Conservation (phyloP, 306 rosid genomes). For the Gynostemma pentaphyllum region DNA sequence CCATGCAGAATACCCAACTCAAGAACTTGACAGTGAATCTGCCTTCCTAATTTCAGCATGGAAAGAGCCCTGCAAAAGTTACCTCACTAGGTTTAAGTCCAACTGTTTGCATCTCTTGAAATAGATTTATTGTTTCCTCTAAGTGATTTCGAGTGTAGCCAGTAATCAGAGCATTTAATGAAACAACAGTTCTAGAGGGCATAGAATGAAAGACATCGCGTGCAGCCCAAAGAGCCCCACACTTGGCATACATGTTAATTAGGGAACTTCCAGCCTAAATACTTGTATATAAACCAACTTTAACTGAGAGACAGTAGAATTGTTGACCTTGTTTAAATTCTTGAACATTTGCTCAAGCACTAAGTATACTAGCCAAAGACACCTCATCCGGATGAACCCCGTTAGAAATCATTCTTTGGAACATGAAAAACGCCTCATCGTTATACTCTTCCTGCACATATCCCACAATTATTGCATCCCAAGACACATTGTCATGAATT, state of each 20-base stretch:
- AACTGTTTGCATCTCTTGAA: slow-evolving; percentile 38
- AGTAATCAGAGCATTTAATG: slow-evolving; percentile 59
- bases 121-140: slow-evolving; percentile 38
- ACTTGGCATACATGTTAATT: slow-evolving; percentile 75
- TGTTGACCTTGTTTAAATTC: slow-evolving; percentile 39
- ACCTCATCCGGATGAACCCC: slow-evolving; percentile 60
- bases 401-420: slow-evolving; percentile 41
- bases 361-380: slow-evolving; percentile 66
- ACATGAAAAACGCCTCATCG: slow-evolving; percentile 47
- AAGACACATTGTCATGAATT: slow-evolving; percentile 54
- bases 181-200: slow-evolving; percentile 47
- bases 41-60: slow-evolving; percentile 42
- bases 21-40: slow-evolving; percentile 42
- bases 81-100: slow-evolving; percentile 57
- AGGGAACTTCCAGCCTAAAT: slow-evolving; percentile 70
- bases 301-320: slow-evolving; percentile 54
- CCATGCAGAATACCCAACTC: slow-evolving; percentile 47
- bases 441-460: slow-evolving; percentile 54
- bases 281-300: slow-evolving; percentile 57
- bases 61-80: slow-evolving; percentile 48
- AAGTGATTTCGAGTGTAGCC: slow-evolving; percentile 42
- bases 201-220: slow-evolving; percentile 34
- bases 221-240: slow-evolving; percentile 40
- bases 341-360: slow-evolving; percentile 63
- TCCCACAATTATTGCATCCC: slow-evolving; percentile 84